phyloP scores from a whole-genome alignment of 768 basidiomycete species.

The Agrocybe pediades region DNA sequence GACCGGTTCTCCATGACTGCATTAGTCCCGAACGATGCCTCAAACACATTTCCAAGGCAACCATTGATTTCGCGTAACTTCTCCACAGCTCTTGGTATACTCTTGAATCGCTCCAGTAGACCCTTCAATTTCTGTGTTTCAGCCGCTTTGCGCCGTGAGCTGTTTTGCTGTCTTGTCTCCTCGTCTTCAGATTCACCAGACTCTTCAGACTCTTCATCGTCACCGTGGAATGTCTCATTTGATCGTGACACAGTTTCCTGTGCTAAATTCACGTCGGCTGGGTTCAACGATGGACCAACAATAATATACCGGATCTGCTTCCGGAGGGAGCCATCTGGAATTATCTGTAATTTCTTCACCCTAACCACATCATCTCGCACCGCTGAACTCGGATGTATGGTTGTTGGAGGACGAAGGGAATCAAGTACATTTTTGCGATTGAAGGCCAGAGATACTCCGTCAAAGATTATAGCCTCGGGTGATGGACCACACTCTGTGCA shows the following conservation, averaged over 20 bases:
- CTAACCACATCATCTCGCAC: background rate
- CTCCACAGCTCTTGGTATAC: background rate
- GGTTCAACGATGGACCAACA: background rate
- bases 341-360: slow-evolving; percentile 2
- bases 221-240: background rate
- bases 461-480: slow-evolving; percentile 32
- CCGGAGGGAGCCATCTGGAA: slow-evolving; percentile 3
- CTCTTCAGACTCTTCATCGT: background rate
- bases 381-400: slow-evolving; percentile 8
- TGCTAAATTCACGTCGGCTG: background rate
- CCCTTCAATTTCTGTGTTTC: background rate
- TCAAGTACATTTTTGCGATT: slow-evolving; percentile 25
- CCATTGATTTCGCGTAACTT: background rate
- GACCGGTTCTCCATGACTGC: background rate
- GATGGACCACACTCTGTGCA: slow-evolving; percentile 27
- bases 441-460: slow-evolving; percentile 34
- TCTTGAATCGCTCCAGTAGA: background rate
- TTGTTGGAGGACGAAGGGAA: slow-evolving; percentile 28
- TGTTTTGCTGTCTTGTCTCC: background rate
- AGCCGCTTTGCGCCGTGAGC: no score
- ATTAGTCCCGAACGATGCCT: background rate
- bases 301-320: background rate
- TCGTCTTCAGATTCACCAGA: background rate
- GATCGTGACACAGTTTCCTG: no score
- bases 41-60: background rate